Base-by-base conservation (phyloP, 306 rosid species). In the Oxytropis ochrocephala region DNA sequence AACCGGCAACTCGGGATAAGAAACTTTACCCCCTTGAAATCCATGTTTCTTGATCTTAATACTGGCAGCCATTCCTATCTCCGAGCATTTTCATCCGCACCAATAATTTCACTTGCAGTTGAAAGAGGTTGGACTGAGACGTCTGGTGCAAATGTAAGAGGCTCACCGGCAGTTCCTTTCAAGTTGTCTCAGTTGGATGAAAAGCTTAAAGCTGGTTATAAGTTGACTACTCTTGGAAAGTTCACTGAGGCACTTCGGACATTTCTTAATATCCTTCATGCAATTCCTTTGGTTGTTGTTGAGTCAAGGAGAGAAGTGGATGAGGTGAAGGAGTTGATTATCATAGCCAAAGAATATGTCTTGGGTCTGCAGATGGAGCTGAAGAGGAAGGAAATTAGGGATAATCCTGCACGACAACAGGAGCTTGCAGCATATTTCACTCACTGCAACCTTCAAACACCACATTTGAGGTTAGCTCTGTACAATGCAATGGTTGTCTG, bases 351-450 rank as follows among this genome's bases (percentile, higher is more conserved):
- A 32, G 97, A 91, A 60, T 91, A 91, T 74, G 95, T 85, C 43
- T 56, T 88, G 81, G 97, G 87, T 67, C 75, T 84, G 80, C 78
- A 86, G 62, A 88, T 91, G 82, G 97, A 86, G 84, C 86, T 88
- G 53, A 86, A 81, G 73, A 84, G 95, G 73, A 81, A 85, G 89
- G 97, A 91, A 73, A 55, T 83, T 1, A 80, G 63, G 72, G 92
- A 84, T 60, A 5, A 85, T 70, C 90, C 86, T 6, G 77, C 75
- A 16, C 92, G 91, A 9, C 92, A 86, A 75, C 95, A 84, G 72
- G 97, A 91, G 85, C 97, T 91, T 58, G 97, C 97, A 7, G 92
- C 97, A 53, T 91, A 91, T 83, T 91, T 91, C 75, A 91, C 97
- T 7, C 95, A 91, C 82, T 88, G 97, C 84, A 83, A 88, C 77